Percentiles rank a stretch among this genome's conserved stretches.
Conservation (phyloP, 2,329 filamentous ascomycete genomes). For the Dendrostoma leiphaemia region DNA sequence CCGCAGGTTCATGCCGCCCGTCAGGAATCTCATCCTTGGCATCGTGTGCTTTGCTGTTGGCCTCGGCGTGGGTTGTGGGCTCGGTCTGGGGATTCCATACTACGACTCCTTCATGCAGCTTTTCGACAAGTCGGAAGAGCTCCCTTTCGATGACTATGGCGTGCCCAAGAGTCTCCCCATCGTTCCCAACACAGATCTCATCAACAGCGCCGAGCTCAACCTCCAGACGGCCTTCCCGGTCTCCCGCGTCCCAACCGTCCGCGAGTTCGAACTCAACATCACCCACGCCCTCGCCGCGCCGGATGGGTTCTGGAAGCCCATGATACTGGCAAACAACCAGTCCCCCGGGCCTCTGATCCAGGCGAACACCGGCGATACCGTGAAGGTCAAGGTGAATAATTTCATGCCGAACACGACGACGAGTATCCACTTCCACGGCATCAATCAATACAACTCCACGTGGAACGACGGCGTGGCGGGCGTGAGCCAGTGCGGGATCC, state of each 20-base stretch:
- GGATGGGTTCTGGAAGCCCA: slow-evolving; percentile 35
- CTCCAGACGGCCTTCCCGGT: slow-evolving; percentile 27
- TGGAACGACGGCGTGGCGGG: slow-evolving; percentile 66
- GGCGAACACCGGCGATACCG: slow-evolving; percentile 40
- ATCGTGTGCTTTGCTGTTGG: slow-evolving; percentile 14
- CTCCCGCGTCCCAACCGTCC: slow-evolving; percentile 15
- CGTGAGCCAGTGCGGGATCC: slow-evolving; percentile 60
- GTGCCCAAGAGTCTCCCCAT: slow-evolving; percentile 23
- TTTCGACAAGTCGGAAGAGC: neutral
- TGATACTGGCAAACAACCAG: slow-evolving; percentile 39
- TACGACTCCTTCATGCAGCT: slow-evolving; percentile 5
- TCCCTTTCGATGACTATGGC: slow-evolving; percentile 22
- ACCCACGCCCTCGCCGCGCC: slow-evolving; percentile 30
- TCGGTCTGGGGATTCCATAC: slow-evolving; percentile 16
- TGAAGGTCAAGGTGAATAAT: slow-evolving; percentile 40
- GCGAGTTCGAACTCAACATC: slow-evolving; percentile 34
- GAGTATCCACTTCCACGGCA: slow-evolving; percentile 67
- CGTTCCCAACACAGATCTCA: slow-evolving; percentile 19
- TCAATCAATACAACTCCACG: slow-evolving; percentile 61
- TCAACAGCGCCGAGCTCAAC: slow-evolving; percentile 16
- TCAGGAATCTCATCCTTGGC: slow-evolving; percentile 4
- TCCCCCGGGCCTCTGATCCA: slow-evolving; percentile 44
- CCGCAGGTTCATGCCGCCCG: slow-evolving; percentile 9
- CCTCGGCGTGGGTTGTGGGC: slow-evolving; percentile 15
- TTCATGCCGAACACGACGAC: slow-evolving; percentile 38